Evolutionary conservation across 495 filamentous ascomycete species (phyloP).

Genomic region (Beverwykella pulmonaria): DNA sequence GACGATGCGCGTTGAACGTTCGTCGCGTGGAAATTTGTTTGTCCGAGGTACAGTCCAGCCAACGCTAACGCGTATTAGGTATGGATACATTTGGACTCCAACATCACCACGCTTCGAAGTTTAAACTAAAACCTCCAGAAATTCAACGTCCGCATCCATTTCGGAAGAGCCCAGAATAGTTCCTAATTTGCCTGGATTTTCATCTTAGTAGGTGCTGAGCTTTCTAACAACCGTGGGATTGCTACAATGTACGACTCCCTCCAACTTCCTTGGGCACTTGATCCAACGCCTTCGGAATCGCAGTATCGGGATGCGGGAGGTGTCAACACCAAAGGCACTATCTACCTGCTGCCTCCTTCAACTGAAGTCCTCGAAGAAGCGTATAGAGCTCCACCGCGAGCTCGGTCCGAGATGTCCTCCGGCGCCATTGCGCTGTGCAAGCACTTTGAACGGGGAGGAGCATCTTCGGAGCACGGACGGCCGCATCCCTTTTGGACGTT

Average conservation of each 20-base stretch:
- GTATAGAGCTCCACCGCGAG: background rate
- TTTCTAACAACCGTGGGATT: background rate
- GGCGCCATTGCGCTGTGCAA: background rate
- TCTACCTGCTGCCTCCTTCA: background rate
- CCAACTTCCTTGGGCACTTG: background rate
- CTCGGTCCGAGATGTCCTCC: background rate
- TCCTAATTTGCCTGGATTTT: too few relatives aligned
- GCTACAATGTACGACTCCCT: background rate
- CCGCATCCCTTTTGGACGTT: background rate
- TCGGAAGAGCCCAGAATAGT: too few relatives aligned
- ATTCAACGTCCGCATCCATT: too few relatives aligned
- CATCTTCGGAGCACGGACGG: background rate
- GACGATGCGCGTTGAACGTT: background rate
- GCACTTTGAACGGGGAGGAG: background rate
- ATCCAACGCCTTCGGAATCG: background rate
- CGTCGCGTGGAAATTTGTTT: background rate
- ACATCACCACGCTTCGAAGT: too few relatives aligned
- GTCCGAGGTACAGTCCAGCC: too few relatives aligned
- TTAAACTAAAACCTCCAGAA: too few relatives aligned
- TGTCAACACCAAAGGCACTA: background rate
- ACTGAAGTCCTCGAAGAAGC: background rate
- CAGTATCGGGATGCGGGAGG: background rate
- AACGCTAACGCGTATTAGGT: too few relatives aligned
- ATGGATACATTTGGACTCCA: too few relatives aligned
- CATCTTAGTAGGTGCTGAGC: too few relatives aligned